phyloP scores from a whole-genome alignment of 2,329 filamentous ascomycete species.

The Neonectria ditissima region DNA sequence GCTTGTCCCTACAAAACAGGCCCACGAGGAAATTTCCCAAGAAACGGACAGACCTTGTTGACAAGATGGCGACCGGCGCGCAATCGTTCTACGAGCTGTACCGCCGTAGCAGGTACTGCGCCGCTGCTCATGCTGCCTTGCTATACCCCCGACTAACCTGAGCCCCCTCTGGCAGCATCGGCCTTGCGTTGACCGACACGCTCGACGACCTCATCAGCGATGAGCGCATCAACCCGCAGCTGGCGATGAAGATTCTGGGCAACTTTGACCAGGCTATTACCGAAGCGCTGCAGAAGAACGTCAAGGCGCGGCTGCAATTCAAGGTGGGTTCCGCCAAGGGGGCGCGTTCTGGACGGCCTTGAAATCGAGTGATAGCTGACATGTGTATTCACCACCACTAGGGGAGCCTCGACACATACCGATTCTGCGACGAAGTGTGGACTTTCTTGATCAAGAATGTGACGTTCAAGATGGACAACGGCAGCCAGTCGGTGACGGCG shows the following conservation, averaged over 20 bases:
- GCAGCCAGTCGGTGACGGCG: conserved; percentile 76
- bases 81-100: conserved; percentile 93
- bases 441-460: conserved; percentile 99
- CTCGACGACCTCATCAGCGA: conserved; percentile 97
- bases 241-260: conserved; percentile 97
- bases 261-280: conserved; percentile 96
- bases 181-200: conserved; percentile 91
- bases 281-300: conserved; percentile 90
- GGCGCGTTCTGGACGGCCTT: neutral
- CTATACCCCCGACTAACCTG: conserved; percentile 44
- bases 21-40: conserved; percentile 10
- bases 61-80: conserved; percentile 60
- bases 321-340: conserved; percentile 73
- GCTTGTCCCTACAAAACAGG: conserved; percentile 2
- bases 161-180: conserved; percentile 73
- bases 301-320: conserved; percentile 91
- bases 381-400: conserved; percentile 50
- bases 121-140: conserved; percentile 46
- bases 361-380: conserved; percentile 14
- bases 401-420: conserved; percentile 97
- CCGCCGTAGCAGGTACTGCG: conserved; percentile 90
- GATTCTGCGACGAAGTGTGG: conserved; percentile 99
- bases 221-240: conserved; percentile 94
- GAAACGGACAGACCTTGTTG: conserved; percentile 16
- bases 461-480: conserved; percentile 96